Evolutionary conservation across 345 rosid genomes (phyloP).

Genomic region (Nephelium lappaceum): DNA sequence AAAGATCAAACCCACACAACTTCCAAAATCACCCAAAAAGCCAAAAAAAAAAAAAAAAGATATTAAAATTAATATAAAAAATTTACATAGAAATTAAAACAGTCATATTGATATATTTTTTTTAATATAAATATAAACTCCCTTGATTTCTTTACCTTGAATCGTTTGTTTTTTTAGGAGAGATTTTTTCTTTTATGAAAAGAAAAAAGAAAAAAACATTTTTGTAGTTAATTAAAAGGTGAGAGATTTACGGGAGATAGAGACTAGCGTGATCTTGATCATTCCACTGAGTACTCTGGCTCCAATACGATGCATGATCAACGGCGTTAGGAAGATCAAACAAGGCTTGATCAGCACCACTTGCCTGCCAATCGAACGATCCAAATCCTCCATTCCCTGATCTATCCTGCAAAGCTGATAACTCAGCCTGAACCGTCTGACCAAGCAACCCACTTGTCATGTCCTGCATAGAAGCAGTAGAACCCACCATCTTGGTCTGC

Average conservation of each 20-base stretch:
- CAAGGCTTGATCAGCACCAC: slow-evolving; percentile 59
- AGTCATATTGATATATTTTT: slow-evolving; percentile 31
- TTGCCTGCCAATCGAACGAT: slow-evolving; percentile 78
- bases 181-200: slow-evolving; percentile 2
- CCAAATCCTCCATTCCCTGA: slow-evolving; percentile 55
- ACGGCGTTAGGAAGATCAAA: slow-evolving; percentile 67
- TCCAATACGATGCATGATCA: slow-evolving; percentile 84
- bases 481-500: slow-evolving; percentile 24
- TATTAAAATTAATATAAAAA: slow-evolving; percentile 26
- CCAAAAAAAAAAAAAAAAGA: background rate
- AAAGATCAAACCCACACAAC: slow-evolving; percentile 30
- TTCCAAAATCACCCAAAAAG: slow-evolving; percentile 18
- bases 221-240: slow-evolving; percentile 16
- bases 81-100: slow-evolving; percentile 38
- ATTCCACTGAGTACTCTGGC: slow-evolving; percentile 67
- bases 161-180: background rate
- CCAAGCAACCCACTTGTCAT: slow-evolving; percentile 43
- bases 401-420: slow-evolving; percentile 32
- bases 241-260: slow-evolving; percentile 68
- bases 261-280: slow-evolving; percentile 66
- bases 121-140: slow-evolving; percentile 14
- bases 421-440: slow-evolving; percentile 52
- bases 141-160: slow-evolving; percentile 28
- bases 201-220: background rate
- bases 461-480: slow-evolving; percentile 27